Percentiles rank a stretch among this genome's conserved stretches.
phyloP scores from a whole-genome alignment of 805 yeast genomes.

The Candida tammaniensis region DNA sequence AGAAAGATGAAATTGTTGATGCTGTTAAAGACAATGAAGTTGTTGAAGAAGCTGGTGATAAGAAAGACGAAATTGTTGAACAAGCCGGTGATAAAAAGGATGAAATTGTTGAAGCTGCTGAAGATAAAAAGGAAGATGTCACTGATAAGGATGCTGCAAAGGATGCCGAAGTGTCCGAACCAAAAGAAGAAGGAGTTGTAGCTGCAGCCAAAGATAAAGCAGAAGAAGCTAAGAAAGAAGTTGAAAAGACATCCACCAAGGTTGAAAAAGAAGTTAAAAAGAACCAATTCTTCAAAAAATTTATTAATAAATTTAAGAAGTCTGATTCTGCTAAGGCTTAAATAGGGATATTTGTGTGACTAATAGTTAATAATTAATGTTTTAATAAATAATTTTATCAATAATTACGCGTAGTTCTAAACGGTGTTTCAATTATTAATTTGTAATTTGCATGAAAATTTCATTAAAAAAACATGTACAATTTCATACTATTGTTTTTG shows the following conservation, averaged over 20 bases:
- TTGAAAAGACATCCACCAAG: slow-evolving; percentile 22
- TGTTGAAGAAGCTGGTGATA: slow-evolving; percentile 13
- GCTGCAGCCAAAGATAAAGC: slow-evolving; percentile 12
- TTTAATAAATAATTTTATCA: slow-evolving; percentile 4
- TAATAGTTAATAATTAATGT: slow-evolving; percentile 6
- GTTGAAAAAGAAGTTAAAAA: slow-evolving; percentile 35
- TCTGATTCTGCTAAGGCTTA: slow-evolving; percentile 14
- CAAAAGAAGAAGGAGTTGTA: slow-evolving; percentile 1
- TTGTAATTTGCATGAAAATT: too few species aligned
- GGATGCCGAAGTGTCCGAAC: slow-evolving; percentile 6
- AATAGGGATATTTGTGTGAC: not conserved
- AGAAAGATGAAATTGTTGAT: slow-evolving; percentile 8
- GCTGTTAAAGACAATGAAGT: slow-evolving; percentile 7
- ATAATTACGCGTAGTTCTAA: too few species aligned
- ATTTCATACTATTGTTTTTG: too few species aligned
- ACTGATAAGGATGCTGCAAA: slow-evolving; percentile 8
- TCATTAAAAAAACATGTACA: too few species aligned
- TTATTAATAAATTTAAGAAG: slow-evolving; percentile 35
- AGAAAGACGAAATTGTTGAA: slow-evolving; percentile 7
- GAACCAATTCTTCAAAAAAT: slow-evolving; percentile 35
- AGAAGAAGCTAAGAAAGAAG: slow-evolving; percentile 29
- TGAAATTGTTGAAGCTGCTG: slow-evolving; percentile 6
- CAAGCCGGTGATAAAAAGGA: slow-evolving; percentile 7
- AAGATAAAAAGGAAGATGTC: slow-evolving; percentile 9
- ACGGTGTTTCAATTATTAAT: too few species aligned